These are phyloP conservation scores for Phytophthora crassamura DNA, from an alignment of 352 stramenopile species.

Conservation along the genomic window DNA sequence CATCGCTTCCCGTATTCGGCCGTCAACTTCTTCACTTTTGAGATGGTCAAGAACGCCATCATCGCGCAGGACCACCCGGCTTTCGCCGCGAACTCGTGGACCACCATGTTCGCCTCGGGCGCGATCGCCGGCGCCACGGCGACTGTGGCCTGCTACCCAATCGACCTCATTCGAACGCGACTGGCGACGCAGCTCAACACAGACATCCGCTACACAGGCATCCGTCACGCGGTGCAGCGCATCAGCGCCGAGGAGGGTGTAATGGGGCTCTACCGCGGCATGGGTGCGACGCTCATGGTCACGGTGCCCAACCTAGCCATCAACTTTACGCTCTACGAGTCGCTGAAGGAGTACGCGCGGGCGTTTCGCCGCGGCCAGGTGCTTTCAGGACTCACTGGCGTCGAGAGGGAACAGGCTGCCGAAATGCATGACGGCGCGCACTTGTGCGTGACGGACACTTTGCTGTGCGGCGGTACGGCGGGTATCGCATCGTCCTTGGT, in stretches of 20 bases:
- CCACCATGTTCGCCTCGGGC: conserved; percentile 78
- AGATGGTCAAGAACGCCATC: conserved; percentile 88
- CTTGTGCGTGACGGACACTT: conserved; percentile 82
- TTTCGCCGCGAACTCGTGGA: conserved; percentile 80
- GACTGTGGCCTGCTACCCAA: conserved; percentile 94
- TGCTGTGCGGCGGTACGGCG: conserved; percentile 91
- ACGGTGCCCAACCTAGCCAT: conserved; percentile 97
- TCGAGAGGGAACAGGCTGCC: conserved; percentile 32
- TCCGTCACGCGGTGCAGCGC: conserved; percentile 93
- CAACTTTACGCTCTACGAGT: conserved; percentile 96
- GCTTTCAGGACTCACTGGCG: conserved; percentile 34
- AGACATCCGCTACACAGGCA: conserved; percentile 91
- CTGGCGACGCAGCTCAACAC: conserved; percentile 93
- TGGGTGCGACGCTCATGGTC: conserved; percentile 94
- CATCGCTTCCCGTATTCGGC: conserved; percentile 97
- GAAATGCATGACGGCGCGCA: conserved; percentile 33
- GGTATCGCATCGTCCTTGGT: conserved; percentile 93
- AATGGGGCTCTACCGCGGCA: conserved; percentile 93
- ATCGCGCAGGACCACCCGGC: conserved; percentile 66
- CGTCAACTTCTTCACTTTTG: conserved; percentile 98
- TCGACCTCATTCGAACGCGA: conserved; percentile 96
- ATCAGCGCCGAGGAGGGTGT: conserved; percentile 91
- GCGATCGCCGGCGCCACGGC: conserved; percentile 74
- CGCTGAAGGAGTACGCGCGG: conserved; percentile 91
- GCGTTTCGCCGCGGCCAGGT: conserved; percentile 69